Conservation (phyloP, 306 rosid genomes). For the Notholithocarpus densiflorus region DNA sequence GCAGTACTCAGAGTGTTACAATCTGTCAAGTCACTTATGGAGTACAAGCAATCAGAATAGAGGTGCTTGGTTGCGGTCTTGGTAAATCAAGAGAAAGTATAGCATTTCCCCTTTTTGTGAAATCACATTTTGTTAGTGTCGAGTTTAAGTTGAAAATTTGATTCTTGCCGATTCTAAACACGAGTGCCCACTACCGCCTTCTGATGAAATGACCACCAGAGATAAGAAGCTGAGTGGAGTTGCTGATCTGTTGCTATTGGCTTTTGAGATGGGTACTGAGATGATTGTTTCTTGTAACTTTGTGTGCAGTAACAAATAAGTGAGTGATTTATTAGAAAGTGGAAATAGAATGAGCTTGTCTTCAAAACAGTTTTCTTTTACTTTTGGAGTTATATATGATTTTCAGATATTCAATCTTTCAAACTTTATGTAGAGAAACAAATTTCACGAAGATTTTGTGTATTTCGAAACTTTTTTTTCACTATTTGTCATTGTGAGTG, state of each 20-base stretch:
- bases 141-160: constrained; percentile 45
- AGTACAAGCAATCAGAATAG: constrained; percentile 34
- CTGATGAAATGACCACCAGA: constrained; percentile 28
- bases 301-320: constrained; percentile 56
- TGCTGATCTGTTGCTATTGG: constrained; percentile 38
- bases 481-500: not conserved
- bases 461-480: not conserved
- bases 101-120: constrained; percentile 20
- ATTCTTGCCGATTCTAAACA: constrained; percentile 44
- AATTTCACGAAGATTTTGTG: not conserved
- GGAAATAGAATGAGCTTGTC: constrained; percentile 43
- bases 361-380: constrained; percentile 20
- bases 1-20: constrained; percentile 66
- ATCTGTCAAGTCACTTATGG: constrained; percentile 35
- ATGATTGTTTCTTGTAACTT: constrained; percentile 47
- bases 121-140: constrained; percentile 25
- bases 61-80: constrained; percentile 50
- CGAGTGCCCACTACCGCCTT: constrained; percentile 19
- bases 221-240: constrained; percentile 48
- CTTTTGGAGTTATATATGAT: constrained; percentile 22
- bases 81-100: constrained; percentile 50
- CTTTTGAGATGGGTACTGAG: constrained; percentile 33
- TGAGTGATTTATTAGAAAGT: constrained; percentile 45
- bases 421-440: not conserved
- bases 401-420: constrained; percentile 18